phyloP scores from a whole-genome alignment of 1,284 basidiomycete species.

The Ustilago esculenta region DNA sequence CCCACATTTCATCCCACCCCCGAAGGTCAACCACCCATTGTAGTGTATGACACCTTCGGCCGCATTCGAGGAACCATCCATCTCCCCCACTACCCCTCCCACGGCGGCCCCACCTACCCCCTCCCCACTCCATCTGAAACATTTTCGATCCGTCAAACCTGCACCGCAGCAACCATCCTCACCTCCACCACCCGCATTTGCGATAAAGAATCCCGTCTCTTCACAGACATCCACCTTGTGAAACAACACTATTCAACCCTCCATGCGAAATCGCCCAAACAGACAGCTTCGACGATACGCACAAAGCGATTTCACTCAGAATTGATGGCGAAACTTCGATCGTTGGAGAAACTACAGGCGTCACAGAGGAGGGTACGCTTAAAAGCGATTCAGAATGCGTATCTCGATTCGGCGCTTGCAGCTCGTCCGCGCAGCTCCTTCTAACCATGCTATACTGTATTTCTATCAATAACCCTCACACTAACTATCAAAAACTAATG shows the following conservation, averaged over 20 bases:
- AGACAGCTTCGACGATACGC: too few relatives aligned
- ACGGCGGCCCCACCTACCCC: conserved; percentile 19
- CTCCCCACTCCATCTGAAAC: conserved; percentile 20
- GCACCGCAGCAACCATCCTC: too few relatives aligned
- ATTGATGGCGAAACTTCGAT: background rate
- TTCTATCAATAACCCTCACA: background rate
- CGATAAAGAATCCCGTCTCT: background rate
- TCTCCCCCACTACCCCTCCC: conserved; percentile 4
- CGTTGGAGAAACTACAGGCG: background rate
- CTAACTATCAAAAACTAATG: too few relatives aligned
- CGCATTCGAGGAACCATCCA: conserved; percentile 11
- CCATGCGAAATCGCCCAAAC: too few relatives aligned
- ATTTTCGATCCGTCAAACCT: conserved; percentile 4
- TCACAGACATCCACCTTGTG: background rate
- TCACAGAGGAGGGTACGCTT: background rate
- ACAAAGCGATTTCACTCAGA: too few relatives aligned
- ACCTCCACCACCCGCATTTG: too few relatives aligned
- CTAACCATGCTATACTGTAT: background rate
- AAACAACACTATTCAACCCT: too few relatives aligned
- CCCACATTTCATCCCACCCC: background rate
- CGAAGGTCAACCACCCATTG: conserved; percentile 2
- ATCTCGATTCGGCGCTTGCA: conserved; percentile 7
- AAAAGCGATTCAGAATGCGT: conserved; percentile 18
- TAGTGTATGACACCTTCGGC: conserved; percentile 36
- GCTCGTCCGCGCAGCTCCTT: background rate